A percentile compares a stretch with the other conserved stretches of the same genome.
These are phyloP conservation scores for Entomortierella parvispora DNA, from an alignment of 192 early-diverging fungal species.

Conservation along the genomic window DNA sequence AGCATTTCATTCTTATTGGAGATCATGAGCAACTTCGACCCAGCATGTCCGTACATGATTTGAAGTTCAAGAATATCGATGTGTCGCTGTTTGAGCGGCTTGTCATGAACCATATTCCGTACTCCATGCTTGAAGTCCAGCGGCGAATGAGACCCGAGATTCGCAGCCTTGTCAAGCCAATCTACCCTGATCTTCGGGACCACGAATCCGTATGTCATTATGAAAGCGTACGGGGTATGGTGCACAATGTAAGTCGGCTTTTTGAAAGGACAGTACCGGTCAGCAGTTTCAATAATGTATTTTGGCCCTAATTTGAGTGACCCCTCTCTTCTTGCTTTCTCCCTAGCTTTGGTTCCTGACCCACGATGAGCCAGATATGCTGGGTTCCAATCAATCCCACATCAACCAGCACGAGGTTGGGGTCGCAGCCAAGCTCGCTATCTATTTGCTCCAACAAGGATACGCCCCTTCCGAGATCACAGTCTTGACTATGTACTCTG, in stretches of 20 bases:
- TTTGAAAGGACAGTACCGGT: no score
- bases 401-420: constrained; percentile 41
- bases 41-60: constrained; percentile 57
- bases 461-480: constrained; percentile 47
- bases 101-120: constrained; percentile 54
- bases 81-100: constrained; percentile 68
- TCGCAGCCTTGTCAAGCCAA: constrained; percentile 57
- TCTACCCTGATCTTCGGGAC: constrained; percentile 61
- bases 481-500: constrained; percentile 66
- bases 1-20: constrained; percentile 68
- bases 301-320: no score
- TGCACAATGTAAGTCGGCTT: constrained; percentile 44
- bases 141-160: constrained; percentile 70
- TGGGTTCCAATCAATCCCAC: constrained; percentile 38
- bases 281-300: no score
- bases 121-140: constrained; percentile 54
- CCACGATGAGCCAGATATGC: constrained; percentile 50
- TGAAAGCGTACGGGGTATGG: constrained; percentile 57
- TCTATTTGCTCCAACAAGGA: constrained; percentile 49
- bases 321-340: not conserved
- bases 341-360: constrained; percentile 55
- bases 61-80: constrained; percentile 53
- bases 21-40: constrained; percentile 70
- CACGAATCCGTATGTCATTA: constrained; percentile 46
- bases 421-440: constrained; percentile 23